phyloP scores from a whole-genome alignment of 306 rosid genomes.

The Prunus fruticosa region DNA sequence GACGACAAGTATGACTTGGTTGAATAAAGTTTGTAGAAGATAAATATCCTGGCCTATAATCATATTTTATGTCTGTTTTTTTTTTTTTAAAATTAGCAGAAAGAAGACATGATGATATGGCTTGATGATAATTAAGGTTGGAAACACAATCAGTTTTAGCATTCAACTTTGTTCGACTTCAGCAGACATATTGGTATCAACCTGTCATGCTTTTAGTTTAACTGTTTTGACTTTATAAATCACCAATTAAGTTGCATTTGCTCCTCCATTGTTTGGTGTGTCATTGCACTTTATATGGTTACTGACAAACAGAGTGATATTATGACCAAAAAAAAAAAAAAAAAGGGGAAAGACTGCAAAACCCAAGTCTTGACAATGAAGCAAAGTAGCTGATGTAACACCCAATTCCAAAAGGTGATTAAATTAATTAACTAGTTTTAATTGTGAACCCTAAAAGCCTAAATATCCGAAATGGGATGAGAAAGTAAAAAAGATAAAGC shows the following conservation, averaged over 20 bases:
- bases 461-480: slow-evolving; percentile 7
- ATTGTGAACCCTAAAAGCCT: slow-evolving; percentile 12
- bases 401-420: background rate
- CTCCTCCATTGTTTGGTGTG: background rate
- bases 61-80: too few relatives aligned
- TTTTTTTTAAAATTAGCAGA: background rate
- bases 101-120: background rate
- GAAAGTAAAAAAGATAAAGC: slow-evolving; percentile 2
- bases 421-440: background rate
- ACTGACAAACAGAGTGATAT: background rate
- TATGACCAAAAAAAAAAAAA: too few relatives aligned
- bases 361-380: background rate
- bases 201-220: background rate
- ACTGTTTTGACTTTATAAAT: slow-evolving; percentile 6
- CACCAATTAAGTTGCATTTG: background rate
- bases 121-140: background rate
- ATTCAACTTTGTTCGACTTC: background rate
- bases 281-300: background rate
- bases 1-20: background rate
- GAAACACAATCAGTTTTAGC: background rate
- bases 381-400: background rate
- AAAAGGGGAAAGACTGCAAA: too few relatives aligned
- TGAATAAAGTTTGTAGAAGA: background rate
- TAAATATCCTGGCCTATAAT: too few relatives aligned
- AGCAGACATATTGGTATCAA: background rate